These are phyloP conservation scores for Xanthoparmelia taractica DNA, from an alignment of 495 filamentous ascomycete species.

Conservation along the genomic window DNA sequence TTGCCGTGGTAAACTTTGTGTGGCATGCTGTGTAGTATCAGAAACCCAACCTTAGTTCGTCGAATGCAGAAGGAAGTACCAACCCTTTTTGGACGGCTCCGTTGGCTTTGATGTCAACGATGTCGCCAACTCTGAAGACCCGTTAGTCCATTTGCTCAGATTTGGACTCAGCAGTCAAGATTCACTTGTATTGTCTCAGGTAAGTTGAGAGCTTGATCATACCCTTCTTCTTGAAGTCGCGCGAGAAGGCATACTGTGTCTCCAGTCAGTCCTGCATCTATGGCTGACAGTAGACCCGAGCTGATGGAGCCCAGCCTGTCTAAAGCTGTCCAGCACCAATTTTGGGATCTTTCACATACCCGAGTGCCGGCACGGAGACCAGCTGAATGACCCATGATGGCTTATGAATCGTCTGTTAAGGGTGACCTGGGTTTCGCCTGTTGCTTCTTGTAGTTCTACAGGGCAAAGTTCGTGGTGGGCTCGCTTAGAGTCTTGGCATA, in stretches of 20 bases:
- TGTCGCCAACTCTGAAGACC: constrained; percentile 80
- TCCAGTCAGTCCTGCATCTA: constrained; percentile 29
- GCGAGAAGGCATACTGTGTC: constrained; percentile 77
- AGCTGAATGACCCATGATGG: constrained; percentile 88
- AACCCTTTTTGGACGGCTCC: constrained; percentile 97
- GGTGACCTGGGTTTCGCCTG: neutral
- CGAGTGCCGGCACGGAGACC: constrained; percentile 94
- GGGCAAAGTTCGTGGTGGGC: constrained; percentile 2
- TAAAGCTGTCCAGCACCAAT: neutral
- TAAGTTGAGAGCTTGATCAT: constrained; percentile 85
- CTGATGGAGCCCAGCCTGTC: neutral
- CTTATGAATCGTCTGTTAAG: constrained; percentile 34
- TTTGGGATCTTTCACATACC: constrained; percentile 40
- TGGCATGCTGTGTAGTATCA: constrained; percentile 70
- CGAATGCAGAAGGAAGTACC: constrained; percentile 35
- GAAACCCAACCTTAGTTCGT: constrained; percentile 18
- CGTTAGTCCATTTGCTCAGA: constrained; percentile 20
- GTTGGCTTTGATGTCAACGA: constrained; percentile 94
- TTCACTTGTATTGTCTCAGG: constrained; percentile 81
- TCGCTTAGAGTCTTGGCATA: neutral
- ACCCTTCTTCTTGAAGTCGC: constrained; percentile 88
- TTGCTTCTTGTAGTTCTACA: neutral
- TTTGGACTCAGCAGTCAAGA: constrained; percentile 19
- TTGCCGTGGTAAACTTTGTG: constrained; percentile 99
- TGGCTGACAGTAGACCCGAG: neutral